Base-by-base conservation (phyloP, 805 yeast genomes). In the Vanderwaltozyma tropicalis region DNA sequence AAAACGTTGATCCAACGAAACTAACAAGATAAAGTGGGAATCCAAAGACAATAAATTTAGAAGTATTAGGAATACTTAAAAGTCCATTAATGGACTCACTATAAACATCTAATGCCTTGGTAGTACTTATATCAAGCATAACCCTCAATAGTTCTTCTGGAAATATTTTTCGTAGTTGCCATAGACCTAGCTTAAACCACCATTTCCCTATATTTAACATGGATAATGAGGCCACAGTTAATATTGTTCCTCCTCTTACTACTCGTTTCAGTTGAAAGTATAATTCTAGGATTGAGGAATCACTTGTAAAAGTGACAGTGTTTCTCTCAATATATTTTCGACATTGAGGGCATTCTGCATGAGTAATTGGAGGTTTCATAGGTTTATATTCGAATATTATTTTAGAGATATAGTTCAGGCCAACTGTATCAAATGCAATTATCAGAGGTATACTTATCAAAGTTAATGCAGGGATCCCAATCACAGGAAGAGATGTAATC, bases 71-170 rank as follows among this genome's bases (percentile, higher is more conserved):
- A 5, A 55, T 37, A 28, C 52, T 49, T 2, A 35, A 17, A 2
- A 50, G 24, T 8, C 59, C 59, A n/a, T 30, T 39, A 32, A 39
- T 32, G 4, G 55, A 44, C 17, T 49, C 47, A 15, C 42, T 35
- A 37, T 49, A 55, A 1, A 54, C 53, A 40, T 55, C 59, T 17
- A 55, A 34, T 1, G 57, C 55, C 30, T 44, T 52, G 13, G 61
- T 49, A 11, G 54, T 53, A 31, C 52, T 44, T 13, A 48, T 48
- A 29, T 50, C 45, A 20, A 55, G 33, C 17, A 55, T 10, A n/a
- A 40, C 28, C 31, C 52, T 38, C 20, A 55, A 32, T 14, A 42
- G 41, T n/a, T 34, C 41, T 34, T 55, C 61, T 5, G 59, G 57
- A 22, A 55, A 54, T 10, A 55, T 22, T 18, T 46, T 40, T 21